These are phyloP conservation scores for Fusarium sp. DNA, from an alignment of 2,329 filamentous ascomycete genomes.

Conservation along the genomic window DNA sequence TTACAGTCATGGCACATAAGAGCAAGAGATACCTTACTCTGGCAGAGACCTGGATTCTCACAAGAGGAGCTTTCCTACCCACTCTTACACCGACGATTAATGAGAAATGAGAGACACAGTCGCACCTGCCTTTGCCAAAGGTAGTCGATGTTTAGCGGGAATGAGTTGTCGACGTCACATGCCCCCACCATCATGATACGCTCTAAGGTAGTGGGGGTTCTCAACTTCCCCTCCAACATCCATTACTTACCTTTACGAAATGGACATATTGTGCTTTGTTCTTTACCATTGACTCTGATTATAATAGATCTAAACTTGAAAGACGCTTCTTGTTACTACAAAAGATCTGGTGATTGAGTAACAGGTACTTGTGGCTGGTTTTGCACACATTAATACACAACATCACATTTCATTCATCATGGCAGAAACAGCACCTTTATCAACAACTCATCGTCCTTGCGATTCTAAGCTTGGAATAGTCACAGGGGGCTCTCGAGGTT, in stretches of 20 bases:
- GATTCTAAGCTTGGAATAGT: conserved; percentile 50
- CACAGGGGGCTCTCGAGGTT: conserved; percentile 50
- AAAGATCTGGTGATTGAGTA: neutral
- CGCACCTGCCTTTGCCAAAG: neutral
- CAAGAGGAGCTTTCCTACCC: neutral
- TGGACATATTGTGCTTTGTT: neutral
- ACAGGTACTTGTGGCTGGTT: neutral
- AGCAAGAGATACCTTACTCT: neutral
- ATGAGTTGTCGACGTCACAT: conserved; percentile 30
- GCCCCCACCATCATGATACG: conserved; percentile 24
- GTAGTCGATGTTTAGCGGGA: neutral
- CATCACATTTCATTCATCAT: conserved; percentile 22
- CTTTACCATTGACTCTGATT: conserved; percentile 2
- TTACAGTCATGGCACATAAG: neutral
- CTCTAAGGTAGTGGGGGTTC: conserved; percentile 3
- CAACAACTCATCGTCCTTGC: conserved; percentile 41
- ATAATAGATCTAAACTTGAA: neutral
- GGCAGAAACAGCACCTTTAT: conserved; percentile 17
- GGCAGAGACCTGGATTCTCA: neutral
- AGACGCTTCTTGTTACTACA: neutral
- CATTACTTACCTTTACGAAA: neutral
- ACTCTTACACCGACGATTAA: neutral
- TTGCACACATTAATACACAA: neutral
- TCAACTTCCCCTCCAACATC: neutral
- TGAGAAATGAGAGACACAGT: neutral